Evolutionary conservation across 192 early-diverging fungal genomes (phyloP).

Genomic region (Coemansia sp.): DNA sequence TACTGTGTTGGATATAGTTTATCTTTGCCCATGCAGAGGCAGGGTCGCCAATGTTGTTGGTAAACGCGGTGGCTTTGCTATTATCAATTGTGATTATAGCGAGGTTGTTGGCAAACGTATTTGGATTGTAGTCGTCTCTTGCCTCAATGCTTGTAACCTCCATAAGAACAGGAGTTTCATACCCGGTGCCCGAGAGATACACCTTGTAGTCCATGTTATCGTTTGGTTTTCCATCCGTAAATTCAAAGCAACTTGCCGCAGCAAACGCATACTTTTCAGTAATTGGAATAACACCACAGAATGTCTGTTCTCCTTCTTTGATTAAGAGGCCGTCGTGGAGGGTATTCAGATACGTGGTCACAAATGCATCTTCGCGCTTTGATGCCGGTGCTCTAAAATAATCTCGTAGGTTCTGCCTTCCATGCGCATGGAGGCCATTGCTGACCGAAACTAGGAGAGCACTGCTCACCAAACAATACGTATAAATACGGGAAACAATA

Average conservation of each 20-base stretch:
- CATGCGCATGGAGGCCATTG: background rate
- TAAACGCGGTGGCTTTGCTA: background rate
- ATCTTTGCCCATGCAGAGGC: conserved; percentile 15
- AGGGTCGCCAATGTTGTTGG: conserved; percentile 10
- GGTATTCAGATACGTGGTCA: background rate
- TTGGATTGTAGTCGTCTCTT: conserved; percentile 15
- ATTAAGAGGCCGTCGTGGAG: conserved; percentile 4
- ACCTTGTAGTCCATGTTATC: background rate
- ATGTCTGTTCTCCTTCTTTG: conserved; percentile 7
- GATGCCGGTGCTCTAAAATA: background rate
- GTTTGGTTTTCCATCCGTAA: background rate
- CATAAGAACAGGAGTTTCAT: background rate
- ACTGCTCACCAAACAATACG: background rate
- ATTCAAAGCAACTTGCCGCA: conserved; percentile 19
- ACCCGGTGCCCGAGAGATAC: background rate
- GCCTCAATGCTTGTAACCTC: conserved; percentile 3
- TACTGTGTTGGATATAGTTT: conserved; percentile 17
- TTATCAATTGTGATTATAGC: conserved; percentile 16
- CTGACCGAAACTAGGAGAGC: background rate
- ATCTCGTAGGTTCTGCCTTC: background rate
- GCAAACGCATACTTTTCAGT: conserved; percentile 2
- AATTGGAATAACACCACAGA: conserved; percentile 16
- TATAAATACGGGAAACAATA: background rate
- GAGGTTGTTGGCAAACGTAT: conserved; percentile 38
- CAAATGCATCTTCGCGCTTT: background rate